These are phyloP conservation scores for Phascolomyces articulosus DNA, from an alignment of 371 early-diverging fungal species.

Conservation along the genomic window DNA sequence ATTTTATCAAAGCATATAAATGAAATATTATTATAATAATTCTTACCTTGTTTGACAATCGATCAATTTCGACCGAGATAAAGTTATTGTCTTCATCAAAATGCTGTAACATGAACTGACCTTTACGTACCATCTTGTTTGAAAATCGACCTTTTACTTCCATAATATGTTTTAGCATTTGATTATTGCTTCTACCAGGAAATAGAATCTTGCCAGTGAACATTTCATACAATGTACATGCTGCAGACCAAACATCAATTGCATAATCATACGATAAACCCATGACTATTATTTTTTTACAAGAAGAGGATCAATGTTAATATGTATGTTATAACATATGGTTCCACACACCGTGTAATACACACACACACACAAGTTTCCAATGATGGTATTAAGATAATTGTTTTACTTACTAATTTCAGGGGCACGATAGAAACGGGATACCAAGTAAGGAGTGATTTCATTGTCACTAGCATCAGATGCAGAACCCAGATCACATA, in stretches of 20 bases:
- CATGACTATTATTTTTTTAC: too few species aligned
- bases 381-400: not conserved
- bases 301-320: too few species aligned
- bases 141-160: conserved; percentile 90
- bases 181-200: conserved; percentile 93
- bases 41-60: conserved; percentile 66
- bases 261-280: conserved; percentile 87
- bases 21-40: not conserved
- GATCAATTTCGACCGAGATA: conserved; percentile 69
- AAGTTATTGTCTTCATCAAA: conserved; percentile 84
- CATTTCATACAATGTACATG: conserved; percentile 96
- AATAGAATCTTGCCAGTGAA: conserved; percentile 94
- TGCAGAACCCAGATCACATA: conserved; percentile 96
- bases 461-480: conserved; percentile 86
- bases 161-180: conserved; percentile 95
- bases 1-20: not conserved
- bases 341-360: too few species aligned
- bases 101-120: conserved; percentile 78
- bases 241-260: conserved; percentile 99
- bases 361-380: too few species aligned
- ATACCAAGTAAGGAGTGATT: conserved; percentile 94
- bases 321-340: too few species aligned
- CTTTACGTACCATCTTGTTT: conserved; percentile 80
- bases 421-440: conserved; percentile 99
- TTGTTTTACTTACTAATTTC: conserved; percentile 85